These are phyloP conservation scores for Bipolaris sorokiniana DNA, from an alignment of 2,329 filamentous ascomycete species.

Conservation along the genomic window DNA sequence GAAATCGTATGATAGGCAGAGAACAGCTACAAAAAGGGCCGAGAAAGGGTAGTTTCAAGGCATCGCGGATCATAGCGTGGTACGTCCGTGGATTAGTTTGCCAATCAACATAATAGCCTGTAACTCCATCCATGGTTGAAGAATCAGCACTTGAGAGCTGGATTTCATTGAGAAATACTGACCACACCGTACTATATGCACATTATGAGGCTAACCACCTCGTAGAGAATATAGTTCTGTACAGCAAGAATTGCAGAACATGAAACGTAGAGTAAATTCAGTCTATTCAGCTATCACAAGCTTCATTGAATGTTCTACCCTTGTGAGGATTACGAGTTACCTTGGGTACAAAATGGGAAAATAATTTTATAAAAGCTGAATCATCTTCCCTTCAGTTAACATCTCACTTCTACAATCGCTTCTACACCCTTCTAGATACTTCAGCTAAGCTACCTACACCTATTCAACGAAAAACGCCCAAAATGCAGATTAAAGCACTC, in stretches of 20 bases:
- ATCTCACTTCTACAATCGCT: background rate
- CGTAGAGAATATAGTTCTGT: background rate
- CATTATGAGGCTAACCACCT: background rate
- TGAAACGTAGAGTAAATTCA: background rate
- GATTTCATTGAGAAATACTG: background rate
- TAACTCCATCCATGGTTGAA: background rate
- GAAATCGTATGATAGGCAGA: no score
- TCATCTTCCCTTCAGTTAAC: background rate
- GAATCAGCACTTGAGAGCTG: background rate
- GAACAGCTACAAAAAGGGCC: no score
- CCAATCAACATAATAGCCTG: no score
- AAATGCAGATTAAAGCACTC: background rate
- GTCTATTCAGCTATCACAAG: background rate
- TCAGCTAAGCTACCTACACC: background rate
- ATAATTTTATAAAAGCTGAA: background rate
- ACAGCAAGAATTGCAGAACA: background rate
- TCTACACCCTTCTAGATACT: background rate
- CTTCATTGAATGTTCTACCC: background rate
- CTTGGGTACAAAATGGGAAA: background rate
- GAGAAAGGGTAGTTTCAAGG: no score
- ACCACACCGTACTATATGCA: background rate
- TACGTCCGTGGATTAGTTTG: no score
- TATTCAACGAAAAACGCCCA: background rate
- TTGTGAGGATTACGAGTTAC: background rate
- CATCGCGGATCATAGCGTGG: no score